phyloP scores from a whole-genome alignment of 768 basidiomycete species.

The Lentinula detonsa region DNA sequence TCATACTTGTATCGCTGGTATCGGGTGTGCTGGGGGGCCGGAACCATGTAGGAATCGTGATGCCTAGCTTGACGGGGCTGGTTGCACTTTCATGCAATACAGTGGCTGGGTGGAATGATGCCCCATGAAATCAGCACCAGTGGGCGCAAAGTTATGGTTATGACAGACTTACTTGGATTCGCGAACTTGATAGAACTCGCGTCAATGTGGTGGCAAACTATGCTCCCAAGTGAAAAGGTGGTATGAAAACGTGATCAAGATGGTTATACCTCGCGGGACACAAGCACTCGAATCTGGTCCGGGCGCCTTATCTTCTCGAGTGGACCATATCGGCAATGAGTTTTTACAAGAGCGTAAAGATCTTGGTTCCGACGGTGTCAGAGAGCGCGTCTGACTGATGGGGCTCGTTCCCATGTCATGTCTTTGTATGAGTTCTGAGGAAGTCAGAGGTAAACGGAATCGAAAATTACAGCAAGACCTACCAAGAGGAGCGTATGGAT shows the following conservation, averaged over 20 bases:
- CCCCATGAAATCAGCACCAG: no score
- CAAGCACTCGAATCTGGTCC: background rate
- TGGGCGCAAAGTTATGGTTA: background rate
- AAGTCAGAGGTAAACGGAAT: background rate
- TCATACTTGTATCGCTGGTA: background rate
- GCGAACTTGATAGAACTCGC: background rate
- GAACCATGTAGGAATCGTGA: background rate
- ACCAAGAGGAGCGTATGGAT: constrained; percentile 1
- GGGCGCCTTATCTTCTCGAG: background rate
- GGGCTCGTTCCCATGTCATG: background rate
- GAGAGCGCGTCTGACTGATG: background rate
- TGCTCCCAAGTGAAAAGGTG: background rate
- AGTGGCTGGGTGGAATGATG: background rate
- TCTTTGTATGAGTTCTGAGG: background rate
- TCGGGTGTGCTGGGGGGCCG: background rate
- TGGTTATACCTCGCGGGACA: background rate
- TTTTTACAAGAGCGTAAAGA: background rate
- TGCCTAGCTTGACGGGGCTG: background rate
- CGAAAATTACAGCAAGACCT: background rate
- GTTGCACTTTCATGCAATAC: background rate
- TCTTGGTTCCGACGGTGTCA: background rate
- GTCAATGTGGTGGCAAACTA: background rate
- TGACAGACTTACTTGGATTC: background rate
- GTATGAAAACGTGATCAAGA: background rate
- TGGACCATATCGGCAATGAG: background rate